A percentile compares a stretch with the other conserved stretches of the same genome.
Conservation (phyloP, 2,329 filamentous ascomycete species). For the Sporothrix brunneoviolacea region DNA sequence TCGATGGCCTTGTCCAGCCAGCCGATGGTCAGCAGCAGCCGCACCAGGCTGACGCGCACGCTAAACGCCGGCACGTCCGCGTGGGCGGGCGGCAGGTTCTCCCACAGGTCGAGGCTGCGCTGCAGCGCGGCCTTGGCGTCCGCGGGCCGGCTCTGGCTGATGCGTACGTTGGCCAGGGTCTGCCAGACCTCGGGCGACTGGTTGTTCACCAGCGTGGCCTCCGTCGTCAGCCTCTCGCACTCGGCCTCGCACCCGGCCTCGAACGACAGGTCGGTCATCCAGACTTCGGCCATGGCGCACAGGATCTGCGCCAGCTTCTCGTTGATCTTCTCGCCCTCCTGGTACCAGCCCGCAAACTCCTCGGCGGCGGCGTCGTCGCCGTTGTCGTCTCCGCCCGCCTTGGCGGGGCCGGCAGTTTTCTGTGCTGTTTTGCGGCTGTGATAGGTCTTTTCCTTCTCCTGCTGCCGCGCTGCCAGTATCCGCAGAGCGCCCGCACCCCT, state of each 20-base stretch:
- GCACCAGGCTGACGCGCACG: slow-evolving; percentile 72
- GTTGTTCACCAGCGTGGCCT: slow-evolving; percentile 80
- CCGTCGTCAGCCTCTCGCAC: slow-evolving; percentile 83
- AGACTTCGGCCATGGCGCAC: slow-evolving; percentile 90
- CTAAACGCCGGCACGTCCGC: slow-evolving; percentile 76
- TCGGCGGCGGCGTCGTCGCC: slow-evolving; percentile 1
- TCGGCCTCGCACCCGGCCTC: slow-evolving; percentile 82
- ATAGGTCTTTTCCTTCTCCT: background rate
- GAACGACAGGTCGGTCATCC: slow-evolving; percentile 97
- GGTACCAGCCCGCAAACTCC: too few relatives aligned
- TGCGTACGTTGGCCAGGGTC: slow-evolving; percentile 86
- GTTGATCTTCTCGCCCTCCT: slow-evolving; percentile 54
- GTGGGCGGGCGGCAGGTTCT: slow-evolving; percentile 65
- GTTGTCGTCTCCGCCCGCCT: background rate
- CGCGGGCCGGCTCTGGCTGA: slow-evolving; percentile 73
- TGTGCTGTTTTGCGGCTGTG: background rate
- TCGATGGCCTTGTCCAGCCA: slow-evolving; percentile 79
- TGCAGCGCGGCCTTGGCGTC: slow-evolving; percentile 75
- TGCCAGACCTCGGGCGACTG: slow-evolving; percentile 84
- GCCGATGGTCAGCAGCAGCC: slow-evolving; percentile 83
- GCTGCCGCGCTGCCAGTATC: slow-evolving; percentile 10
- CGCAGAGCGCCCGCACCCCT: slow-evolving; percentile 67
- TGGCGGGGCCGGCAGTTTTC: background rate
- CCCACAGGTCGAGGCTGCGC: slow-evolving; percentile 78
- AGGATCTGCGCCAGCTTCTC: slow-evolving; percentile 82